phyloP scores from a whole-genome alignment of 2,329 filamentous ascomycete genomes.

The Monosporascus sp. region DNA sequence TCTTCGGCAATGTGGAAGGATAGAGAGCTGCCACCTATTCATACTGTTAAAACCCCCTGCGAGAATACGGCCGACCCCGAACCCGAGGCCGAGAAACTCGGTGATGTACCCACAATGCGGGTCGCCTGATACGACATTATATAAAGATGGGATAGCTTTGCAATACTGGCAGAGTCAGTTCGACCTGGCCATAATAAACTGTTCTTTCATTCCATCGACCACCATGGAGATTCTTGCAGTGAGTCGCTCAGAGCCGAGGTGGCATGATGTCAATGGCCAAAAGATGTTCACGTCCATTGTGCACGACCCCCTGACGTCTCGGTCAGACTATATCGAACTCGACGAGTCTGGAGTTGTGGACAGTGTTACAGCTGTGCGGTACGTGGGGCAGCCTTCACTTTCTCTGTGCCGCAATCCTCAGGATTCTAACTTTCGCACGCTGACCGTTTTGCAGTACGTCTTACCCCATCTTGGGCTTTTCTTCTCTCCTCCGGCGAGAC shows the following conservation, averaged over 20 bases:
- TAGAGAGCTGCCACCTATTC: too few species aligned
- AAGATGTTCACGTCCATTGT: constrained; percentile 17
- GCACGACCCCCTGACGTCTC: constrained; percentile 12
- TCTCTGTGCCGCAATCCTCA: too few species aligned
- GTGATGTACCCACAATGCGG: background rate
- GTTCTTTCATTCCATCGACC: background rate
- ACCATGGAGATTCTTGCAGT: constrained; percentile 21
- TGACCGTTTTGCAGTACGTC: background rate
- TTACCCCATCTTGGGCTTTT: background rate
- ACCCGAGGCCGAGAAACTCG: background rate
- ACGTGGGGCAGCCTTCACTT: background rate
- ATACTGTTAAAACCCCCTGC: too few species aligned
- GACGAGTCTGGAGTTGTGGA: constrained; percentile 12
- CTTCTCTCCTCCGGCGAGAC: background rate
- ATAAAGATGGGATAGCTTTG: background rate
- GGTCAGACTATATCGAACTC: constrained; percentile 16
- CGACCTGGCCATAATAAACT: too few species aligned
- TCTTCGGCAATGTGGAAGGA: too few species aligned
- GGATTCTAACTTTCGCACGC: background rate
- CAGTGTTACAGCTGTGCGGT: constrained; percentile 12
- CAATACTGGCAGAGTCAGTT: background rate
- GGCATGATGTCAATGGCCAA: constrained; percentile 11
- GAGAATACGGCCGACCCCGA: background rate
- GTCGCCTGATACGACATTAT: background rate
- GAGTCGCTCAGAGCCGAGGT: constrained; percentile 11